A percentile compares a stretch with the other conserved stretches of the same genome.
These are phyloP conservation scores for Aspergillus taichungensis DNA, from an alignment of 495 filamentous ascomycete species.

Conservation along the genomic window DNA sequence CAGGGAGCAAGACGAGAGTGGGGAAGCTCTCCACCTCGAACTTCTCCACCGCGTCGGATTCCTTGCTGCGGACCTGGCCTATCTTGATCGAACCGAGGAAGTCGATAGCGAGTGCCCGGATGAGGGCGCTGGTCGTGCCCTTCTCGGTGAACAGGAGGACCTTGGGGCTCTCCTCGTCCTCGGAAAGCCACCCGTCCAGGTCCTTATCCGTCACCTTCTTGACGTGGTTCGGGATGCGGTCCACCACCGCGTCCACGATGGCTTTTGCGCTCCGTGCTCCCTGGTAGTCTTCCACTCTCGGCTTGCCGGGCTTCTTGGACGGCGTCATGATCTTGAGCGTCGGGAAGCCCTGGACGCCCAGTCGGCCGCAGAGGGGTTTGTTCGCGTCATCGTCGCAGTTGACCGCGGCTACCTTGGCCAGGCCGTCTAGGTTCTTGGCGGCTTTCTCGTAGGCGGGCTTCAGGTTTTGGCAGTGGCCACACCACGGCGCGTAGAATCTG, in stretches of 20 bases:
- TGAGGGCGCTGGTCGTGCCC: constrained; percentile 71
- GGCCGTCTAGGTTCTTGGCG: constrained; percentile 74
- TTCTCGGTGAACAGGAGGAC: constrained; percentile 93
- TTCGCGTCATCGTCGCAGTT: constrained; percentile 95
- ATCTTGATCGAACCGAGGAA: constrained; percentile 76
- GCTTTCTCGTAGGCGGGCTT: constrained; percentile 94
- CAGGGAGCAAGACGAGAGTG: constrained; percentile 71
- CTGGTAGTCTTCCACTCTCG: constrained; percentile 86
- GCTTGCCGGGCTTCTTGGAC: constrained; percentile 71
- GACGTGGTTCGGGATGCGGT: constrained; percentile 87
- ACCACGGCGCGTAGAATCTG: constrained; percentile 94
- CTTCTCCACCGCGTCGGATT: constrained; percentile 57
- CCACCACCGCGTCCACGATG: constrained; percentile 79
- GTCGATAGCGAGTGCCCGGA: constrained; percentile 82
- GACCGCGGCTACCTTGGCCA: constrained; percentile 89
- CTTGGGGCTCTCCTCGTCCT: constrained; percentile 68
- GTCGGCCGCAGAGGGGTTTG: constrained; percentile 75
- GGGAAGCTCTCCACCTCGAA: constrained; percentile 76
- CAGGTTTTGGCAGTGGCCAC: constrained; percentile 91
- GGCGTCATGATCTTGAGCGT: constrained; percentile 92
- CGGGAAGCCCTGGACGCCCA: constrained; percentile 94
- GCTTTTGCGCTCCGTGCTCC: constrained; percentile 71
- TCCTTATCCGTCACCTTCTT: constrained; percentile 72
- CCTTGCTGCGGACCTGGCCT: constrained; percentile 80
- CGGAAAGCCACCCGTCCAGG: constrained; percentile 63